phyloP scores from a whole-genome alignment of 176 grass and related monocot species.

The Hyparrhenia diplandra region DNA sequence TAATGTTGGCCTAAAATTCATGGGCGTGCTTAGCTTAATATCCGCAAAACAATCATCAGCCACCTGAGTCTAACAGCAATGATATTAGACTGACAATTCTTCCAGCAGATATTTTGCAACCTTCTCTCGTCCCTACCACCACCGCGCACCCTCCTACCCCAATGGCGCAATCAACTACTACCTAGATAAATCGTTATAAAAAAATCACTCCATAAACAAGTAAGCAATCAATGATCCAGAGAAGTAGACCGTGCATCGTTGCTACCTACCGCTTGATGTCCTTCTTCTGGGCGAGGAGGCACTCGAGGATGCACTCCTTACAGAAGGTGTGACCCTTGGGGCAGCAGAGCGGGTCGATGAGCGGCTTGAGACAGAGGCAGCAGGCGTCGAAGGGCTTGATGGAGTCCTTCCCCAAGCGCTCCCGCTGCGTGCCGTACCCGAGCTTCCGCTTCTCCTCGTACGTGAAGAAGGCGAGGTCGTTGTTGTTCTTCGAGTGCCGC shows the following conservation, averaged over 20 bases:
- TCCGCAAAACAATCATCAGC: neutral
- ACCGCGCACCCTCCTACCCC: neutral
- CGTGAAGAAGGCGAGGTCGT: slow-evolving; percentile 98
- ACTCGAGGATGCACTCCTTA: slow-evolving; percentile 97
- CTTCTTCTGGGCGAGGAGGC: slow-evolving; percentile 97
- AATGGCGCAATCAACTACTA: neutral
- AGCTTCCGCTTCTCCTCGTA: slow-evolving; percentile 99
- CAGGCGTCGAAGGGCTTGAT: slow-evolving; percentile 99
- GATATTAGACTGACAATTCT: neutral
- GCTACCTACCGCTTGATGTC: slow-evolving; percentile 82
- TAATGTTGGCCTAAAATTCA: neutral
- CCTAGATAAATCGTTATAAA: neutral
- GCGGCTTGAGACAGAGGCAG: slow-evolving; percentile 93
- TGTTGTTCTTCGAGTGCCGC: slow-evolving; percentile 99
- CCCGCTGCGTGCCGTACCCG: slow-evolving; percentile 97
- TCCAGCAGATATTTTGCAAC: neutral
- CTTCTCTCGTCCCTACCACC: neutral
- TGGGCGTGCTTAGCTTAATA: neutral
- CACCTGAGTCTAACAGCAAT: neutral
- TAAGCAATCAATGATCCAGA: neutral
- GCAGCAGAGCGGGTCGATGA: slow-evolving; percentile 86
- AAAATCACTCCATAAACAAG: neutral
- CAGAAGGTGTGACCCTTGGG: slow-evolving; percentile 95
- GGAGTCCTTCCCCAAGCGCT: slow-evolving; percentile 96
- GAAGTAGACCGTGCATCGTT: neutral